Conservation (phyloP, 306 rosid species). For the Vigna trinervia region DNA sequence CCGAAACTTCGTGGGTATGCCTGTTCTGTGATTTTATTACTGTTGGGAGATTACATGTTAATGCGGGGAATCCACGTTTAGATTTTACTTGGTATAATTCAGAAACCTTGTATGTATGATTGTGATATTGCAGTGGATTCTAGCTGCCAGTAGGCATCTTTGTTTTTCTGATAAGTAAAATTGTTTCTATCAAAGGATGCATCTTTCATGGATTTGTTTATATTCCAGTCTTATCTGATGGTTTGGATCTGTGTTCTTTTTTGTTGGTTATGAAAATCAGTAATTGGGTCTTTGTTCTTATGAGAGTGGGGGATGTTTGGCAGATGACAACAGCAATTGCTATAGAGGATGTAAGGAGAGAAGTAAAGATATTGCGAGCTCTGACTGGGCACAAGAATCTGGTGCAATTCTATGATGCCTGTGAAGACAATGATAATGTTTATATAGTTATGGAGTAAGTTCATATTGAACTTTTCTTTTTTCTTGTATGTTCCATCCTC, state of each 20-base stretch:
- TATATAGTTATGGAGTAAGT: constrained; percentile 92
- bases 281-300: constrained; percentile 43
- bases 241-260: constrained; percentile 33
- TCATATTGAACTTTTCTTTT: constrained; percentile 16
- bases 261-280: constrained; percentile 23
- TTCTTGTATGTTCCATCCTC: background rate
- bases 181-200: background rate
- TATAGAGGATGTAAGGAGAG: constrained; percentile 85
- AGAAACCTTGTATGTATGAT: background rate
- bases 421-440: constrained; percentile 82
- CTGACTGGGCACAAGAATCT: constrained; percentile 79
- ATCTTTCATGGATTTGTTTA: constrained; percentile 22
- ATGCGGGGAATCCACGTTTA: background rate
- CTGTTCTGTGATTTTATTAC: constrained; percentile 23
- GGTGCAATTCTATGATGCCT: constrained; percentile 84
- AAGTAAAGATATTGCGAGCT: constrained; percentile 84
- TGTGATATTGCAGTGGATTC: constrained; percentile 16
- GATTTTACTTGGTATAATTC: background rate
- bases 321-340: constrained; percentile 94
- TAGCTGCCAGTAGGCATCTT: background rate
- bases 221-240: constrained; percentile 29
- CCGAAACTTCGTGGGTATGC: background rate
- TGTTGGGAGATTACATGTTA: background rate
- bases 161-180: background rate
- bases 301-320: constrained; percentile 42